These are phyloP conservation scores for Chondrostereum purpureum DNA, from an alignment of 1,284 basidiomycete species.

Conservation along the genomic window DNA sequence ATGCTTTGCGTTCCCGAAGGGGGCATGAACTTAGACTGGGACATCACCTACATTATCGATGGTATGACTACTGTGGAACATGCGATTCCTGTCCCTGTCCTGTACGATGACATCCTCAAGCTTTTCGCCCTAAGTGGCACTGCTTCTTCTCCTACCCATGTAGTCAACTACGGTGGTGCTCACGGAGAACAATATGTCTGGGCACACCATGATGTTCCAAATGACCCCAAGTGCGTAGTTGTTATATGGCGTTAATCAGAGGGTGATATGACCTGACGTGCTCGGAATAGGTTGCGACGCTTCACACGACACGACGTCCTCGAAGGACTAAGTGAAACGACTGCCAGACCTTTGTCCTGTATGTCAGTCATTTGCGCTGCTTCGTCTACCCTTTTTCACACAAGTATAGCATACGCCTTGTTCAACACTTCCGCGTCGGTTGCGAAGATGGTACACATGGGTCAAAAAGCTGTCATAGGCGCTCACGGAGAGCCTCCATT, in stretches of 20 bases:
- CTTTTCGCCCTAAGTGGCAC: constrained; percentile 62
- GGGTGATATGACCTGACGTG: too few relatives aligned
- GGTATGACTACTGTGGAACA: constrained; percentile 79
- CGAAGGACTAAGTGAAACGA: constrained; percentile 53
- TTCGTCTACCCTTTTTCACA: neutral
- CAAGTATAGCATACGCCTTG: constrained; percentile 47
- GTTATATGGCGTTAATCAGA: neutral
- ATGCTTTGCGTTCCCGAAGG: constrained; percentile 74
- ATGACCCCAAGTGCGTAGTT: constrained; percentile 48
- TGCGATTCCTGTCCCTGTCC: constrained; percentile 51
- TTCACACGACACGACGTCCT: constrained; percentile 61
- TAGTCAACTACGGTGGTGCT: constrained; percentile 68
- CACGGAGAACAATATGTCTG: constrained; percentile 64
- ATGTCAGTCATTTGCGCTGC: constrained; percentile 16
- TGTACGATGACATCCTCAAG: constrained; percentile 61
- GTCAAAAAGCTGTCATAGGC: constrained; percentile 56
- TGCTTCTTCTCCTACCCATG: constrained; percentile 63
- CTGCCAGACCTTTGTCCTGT: constrained; percentile 53
- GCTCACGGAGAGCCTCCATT: constrained; percentile 72
- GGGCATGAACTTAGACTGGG: constrained; percentile 51
- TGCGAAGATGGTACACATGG: constrained; percentile 58
- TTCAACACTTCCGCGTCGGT: constrained; percentile 65
- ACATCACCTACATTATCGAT: constrained; percentile 46
- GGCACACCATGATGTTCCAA: constrained; percentile 56
- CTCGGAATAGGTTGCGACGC: constrained; percentile 50